A percentile compares a stretch with the other conserved stretches of the same genome.
These are phyloP conservation scores for Rhytidiadelphus loreus DNA, from an alignment of 225 moss, liverwort and hornwort genomes.

Conservation along the genomic window DNA sequence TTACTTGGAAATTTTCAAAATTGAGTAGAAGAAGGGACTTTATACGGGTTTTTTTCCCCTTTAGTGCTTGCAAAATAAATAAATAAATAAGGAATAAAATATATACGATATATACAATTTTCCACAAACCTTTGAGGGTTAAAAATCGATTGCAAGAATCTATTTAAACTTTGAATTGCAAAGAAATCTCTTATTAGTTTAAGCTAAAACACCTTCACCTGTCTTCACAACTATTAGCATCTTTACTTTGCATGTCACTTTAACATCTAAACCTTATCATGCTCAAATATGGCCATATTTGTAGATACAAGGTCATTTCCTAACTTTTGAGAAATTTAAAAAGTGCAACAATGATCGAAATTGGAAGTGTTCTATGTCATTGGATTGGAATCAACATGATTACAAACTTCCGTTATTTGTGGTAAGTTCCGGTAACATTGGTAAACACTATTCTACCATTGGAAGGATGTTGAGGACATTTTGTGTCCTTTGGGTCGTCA, in stretches of 20 bases:
- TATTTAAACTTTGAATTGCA: not conserved
- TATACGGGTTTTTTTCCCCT: not conserved
- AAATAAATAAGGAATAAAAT: accelerated
- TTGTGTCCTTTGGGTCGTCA: not conserved
- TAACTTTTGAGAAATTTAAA: not conserved
- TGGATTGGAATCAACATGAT: accelerated
- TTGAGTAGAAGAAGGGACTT: accelerated
- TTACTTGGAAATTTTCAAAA: not conserved
- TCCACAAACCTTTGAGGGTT: accelerated
- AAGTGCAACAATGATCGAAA: accelerated
- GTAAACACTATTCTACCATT: too few species aligned
- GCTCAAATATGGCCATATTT: accelerated
- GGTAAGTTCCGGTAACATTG: too few species aligned
- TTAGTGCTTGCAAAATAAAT: not conserved
- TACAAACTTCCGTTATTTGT: too few species aligned
- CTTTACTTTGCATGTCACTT: not conserved
- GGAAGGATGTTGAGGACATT: not conserved
- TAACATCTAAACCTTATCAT: too few species aligned
- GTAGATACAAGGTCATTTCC: accelerated
- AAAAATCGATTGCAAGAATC: not conserved
- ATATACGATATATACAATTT: not conserved
- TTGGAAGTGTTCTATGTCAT: accelerated
- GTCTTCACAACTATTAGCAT: not conserved
- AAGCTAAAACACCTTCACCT: not conserved
- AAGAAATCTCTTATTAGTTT: accelerated